Base-by-base conservation (phyloP, 352 stramenopile species). In the Phytopythium litorale region DNA sequence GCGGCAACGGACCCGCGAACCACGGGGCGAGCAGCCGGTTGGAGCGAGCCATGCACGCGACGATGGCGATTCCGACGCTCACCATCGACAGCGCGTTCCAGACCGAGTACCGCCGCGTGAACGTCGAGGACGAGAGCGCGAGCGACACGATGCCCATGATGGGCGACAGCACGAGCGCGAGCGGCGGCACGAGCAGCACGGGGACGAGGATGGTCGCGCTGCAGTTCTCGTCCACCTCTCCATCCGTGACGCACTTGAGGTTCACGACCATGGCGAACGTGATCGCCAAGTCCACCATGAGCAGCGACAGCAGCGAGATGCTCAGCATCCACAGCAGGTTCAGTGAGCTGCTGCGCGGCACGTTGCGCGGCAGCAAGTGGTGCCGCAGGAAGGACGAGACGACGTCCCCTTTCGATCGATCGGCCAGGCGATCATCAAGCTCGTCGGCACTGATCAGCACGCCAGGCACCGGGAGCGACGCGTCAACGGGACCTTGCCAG, bases 61-160 rank as follows among this genome's bases (percentile, higher is more conserved):
- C 64, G 53, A 92, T 86, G 48, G 79, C 82, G 48, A 94, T 82
- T 6, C 59, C 73, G 1, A 92, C 79, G 64, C 83, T 94, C 40
- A 81, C 58, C 71, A 91, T 89, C n/a, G 84, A 94, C 1, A 90
- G 75, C 42, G 77, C 72, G 60, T 94, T 94, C 84, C 84, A 94
- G 16, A 90, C 74, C 46, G 82, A 81, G 62, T 84, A 94, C 0
- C 81, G 78, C 23, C 84, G 76, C 32, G 74, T 89, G 55, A 92
- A 89, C 5, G 75, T 78, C 19, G 79, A 82, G 1, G 82, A 94
- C 9, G 78, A 85, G 18, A 92, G 72, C 37, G 82, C 82, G 8
- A 94, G 61, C 35, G 82, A 87, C 15, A 92, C 67, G 53, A 92
- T 90, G 19, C 84, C 84, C 71, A 85, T 79, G 42, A 94, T 81